Percentiles rank a stretch among this genome's conserved stretches.
phyloP scores from a whole-genome alignment of 768 basidiomycete species.

The Lepiota subincarnata region DNA sequence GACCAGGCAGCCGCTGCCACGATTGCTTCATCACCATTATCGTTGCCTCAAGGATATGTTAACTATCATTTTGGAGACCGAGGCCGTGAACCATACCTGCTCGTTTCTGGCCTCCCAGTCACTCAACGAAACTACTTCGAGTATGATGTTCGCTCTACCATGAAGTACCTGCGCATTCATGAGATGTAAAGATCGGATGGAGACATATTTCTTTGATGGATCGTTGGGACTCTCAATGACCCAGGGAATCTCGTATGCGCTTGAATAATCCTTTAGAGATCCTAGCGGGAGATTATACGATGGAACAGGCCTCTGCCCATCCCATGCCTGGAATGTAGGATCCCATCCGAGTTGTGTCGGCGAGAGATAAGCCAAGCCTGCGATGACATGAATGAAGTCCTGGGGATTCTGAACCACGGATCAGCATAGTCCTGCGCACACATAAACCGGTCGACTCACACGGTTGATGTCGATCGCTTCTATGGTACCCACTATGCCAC shows the following conservation, averaged over 20 bases:
- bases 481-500: no score
- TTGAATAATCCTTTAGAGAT: background rate
- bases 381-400: background rate
- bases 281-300: background rate
- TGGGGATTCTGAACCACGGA: background rate
- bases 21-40: background rate
- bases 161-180: background rate
- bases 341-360: background rate
- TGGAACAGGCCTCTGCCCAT: background rate
- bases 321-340: background rate
- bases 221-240: background rate
- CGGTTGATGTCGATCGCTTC: no score
- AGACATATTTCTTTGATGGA: background rate
- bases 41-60: background rate
- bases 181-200: background rate
- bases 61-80: background rate
- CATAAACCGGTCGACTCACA: background rate
- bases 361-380: background rate
- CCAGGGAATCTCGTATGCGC: background rate
- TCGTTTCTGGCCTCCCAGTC: background rate
- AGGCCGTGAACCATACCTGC: background rate
- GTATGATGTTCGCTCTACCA: background rate
- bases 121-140: background rate
- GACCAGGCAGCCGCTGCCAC: background rate
- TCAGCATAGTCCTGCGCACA: background rate